These are phyloP conservation scores for Pochonia chlamydosporia DNA, from an alignment of 2,329 filamentous ascomycete genomes.

Conservation along the genomic window DNA sequence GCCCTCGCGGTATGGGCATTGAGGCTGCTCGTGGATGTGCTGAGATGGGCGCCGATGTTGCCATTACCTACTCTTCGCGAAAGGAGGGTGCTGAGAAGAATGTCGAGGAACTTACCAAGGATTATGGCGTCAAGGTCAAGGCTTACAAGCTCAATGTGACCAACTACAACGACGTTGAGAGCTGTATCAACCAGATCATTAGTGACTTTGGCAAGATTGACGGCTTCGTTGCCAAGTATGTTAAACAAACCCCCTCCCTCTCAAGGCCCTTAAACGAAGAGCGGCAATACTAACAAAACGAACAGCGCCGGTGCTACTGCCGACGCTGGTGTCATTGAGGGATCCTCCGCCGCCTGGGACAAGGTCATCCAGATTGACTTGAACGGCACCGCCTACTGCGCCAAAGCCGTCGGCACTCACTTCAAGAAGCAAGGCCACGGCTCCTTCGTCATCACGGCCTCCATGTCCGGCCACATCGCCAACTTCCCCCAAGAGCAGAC, in stretches of 20 bases:
- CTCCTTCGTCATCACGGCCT: slow-evolving; percentile 63
- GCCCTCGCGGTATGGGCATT: slow-evolving; percentile 65
- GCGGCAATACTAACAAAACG: not conserved
- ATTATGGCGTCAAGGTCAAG: slow-evolving; percentile 63
- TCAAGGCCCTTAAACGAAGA: too few species aligned
- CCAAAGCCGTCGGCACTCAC: slow-evolving; percentile 56
- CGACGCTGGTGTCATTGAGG: slow-evolving; percentile 62
- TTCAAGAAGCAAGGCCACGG: slow-evolving; percentile 60
- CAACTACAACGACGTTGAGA: slow-evolving; percentile 44
- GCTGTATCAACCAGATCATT: slow-evolving; percentile 57
- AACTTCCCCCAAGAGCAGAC: slow-evolving; percentile 65
- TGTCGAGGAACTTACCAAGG: slow-evolving; percentile 55
- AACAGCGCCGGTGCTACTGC: slow-evolving; percentile 60
- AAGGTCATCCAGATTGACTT: slow-evolving; percentile 59
- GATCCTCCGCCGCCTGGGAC: slow-evolving; percentile 60
- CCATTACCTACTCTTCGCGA: slow-evolving; percentile 66
- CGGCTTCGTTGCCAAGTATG: slow-evolving; percentile 69
- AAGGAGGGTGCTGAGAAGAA: slow-evolving; percentile 64
- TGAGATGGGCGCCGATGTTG: slow-evolving; percentile 65
- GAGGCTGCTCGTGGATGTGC: slow-evolving; percentile 64
- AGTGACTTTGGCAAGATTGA: slow-evolving; percentile 70
- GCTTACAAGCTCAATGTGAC: slow-evolving; percentile 56
- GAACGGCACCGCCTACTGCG: slow-evolving; percentile 64
- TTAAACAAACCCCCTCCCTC: slow-evolving; percentile 39
- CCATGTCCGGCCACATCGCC: slow-evolving; percentile 65